These are phyloP conservation scores for Artemisia annua DNA, from an alignment of 129 eudicot species.

Conservation along the genomic window DNA sequence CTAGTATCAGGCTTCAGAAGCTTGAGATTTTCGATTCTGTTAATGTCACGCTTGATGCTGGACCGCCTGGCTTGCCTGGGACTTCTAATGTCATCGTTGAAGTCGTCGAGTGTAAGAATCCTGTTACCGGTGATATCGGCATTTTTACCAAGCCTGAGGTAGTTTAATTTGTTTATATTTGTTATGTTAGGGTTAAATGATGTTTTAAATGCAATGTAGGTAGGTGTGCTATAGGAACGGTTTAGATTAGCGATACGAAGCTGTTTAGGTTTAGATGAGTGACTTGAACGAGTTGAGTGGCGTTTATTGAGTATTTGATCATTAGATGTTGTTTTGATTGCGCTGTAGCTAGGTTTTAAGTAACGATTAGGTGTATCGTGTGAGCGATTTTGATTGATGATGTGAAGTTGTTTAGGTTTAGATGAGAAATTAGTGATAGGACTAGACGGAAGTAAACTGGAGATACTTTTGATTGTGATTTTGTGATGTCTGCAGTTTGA, in stretches of 20 bases:
- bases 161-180: not conserved
- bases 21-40: constrained; percentile 80
- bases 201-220: not conserved
- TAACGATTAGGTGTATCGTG: not conserved
- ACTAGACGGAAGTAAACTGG: not conserved
- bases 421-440: constrained; percentile 10
- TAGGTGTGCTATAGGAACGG: not conserved
- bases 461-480: not conserved
- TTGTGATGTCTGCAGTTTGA: not conserved
- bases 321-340: not conserved
- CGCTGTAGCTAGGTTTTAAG: not conserved
- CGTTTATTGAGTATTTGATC: too few species aligned
- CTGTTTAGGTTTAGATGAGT: constrained; percentile 9
- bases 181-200: too few species aligned
- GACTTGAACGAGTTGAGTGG: not conserved
- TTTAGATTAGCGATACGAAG: not conserved
- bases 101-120: constrained; percentile 63
- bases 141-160: constrained; percentile 82
- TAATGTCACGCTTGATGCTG: constrained; percentile 67
- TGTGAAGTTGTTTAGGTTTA: not conserved
- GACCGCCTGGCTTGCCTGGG: constrained; percentile 84
- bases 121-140: constrained; percentile 66
- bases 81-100: constrained; percentile 70
- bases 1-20: constrained; percentile 50
- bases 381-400: not conserved